Evolutionary conservation across 2,329 filamentous ascomycete species (phyloP), one percentile per base, ranked within the genome.

Genomic region (Nakataea oryzae): DNA sequence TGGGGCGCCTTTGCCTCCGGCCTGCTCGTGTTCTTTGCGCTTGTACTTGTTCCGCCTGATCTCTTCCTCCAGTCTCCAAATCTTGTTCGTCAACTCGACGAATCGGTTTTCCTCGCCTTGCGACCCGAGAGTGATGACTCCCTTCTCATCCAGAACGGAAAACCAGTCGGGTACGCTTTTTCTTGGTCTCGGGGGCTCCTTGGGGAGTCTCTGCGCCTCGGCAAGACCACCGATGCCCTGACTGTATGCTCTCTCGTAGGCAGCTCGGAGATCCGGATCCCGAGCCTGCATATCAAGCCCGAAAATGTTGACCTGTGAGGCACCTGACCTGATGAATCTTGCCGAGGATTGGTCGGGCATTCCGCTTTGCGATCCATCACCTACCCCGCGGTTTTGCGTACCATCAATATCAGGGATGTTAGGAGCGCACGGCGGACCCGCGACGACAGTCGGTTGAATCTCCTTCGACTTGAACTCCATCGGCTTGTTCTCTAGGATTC

Each of bases 51-150:
- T 1, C 8, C 62, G 50, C 8, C 59, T 34, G 41, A 66, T 63
- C 50, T 34, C 47, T 11, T 59, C 26, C 27, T 68, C 65, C 21
- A 69, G 59, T 5, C 60, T 50, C 54, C 32, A 54, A 26, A 71
- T 64, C 17, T 60, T 47, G 29, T 65, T 64, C 27, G 66, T 62
- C 9, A 70, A 64, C n/a, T 57, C 54, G 2, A 41, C 61, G 59
- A 61, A 70, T 29, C 64, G 61, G 12, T 59, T 32, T 9, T 32
- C n/a, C 29, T 34, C 28, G 21, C 29, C 57, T 26, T 59, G 7
- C 6, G 27, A 29, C 21, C n/a, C 21, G 13, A 55, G 24, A 11
- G 4, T 4, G 14, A 56, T 7, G 11, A 21, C 26, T 14, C 24
- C 47, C 27, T 13, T 29, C 2, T 61, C 47, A 26, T 56, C 59